These are phyloP conservation scores for Colletotrichum zoysiae DNA, from an alignment of 2,329 filamentous ascomycete genomes.

Conservation along the genomic window DNA sequence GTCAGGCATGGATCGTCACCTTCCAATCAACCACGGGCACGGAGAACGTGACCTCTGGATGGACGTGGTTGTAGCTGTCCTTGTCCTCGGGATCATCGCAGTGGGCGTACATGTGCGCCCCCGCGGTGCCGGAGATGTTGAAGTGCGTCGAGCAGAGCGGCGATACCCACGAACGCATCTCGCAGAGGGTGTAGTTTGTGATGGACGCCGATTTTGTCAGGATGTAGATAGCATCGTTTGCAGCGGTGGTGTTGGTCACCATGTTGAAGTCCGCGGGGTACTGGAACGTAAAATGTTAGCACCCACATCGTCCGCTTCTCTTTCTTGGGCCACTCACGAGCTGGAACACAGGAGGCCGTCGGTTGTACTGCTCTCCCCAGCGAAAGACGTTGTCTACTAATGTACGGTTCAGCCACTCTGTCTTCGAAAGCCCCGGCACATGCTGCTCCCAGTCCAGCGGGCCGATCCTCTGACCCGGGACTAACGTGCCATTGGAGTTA, in stretches of 20 bases:
- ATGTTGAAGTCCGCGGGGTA: conserved; percentile 76
- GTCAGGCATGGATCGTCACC: conserved; percentile 42
- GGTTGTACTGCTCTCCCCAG: conserved; percentile 68
- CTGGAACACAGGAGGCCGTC: conserved; percentile 66
- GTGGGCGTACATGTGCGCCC: conserved; percentile 69
- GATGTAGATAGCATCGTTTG: conserved; percentile 71
- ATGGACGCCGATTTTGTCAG: conserved; percentile 63
- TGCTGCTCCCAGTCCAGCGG: conserved; percentile 53
- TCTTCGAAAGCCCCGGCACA: conserved; percentile 50
- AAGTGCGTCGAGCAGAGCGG: conserved; percentile 76
- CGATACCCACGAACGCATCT: conserved; percentile 73
- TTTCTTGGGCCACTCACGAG: conserved; percentile 52
- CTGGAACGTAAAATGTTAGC: conserved; percentile 45
- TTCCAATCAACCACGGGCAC: conserved; percentile 63
- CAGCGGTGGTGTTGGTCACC: conserved; percentile 66
- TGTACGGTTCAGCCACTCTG: conserved; percentile 66
- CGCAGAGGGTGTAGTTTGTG: conserved; percentile 74
- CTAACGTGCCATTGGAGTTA: conserved; percentile 50
- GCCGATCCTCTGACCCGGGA: conserved; percentile 50
- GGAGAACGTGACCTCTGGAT: conserved; percentile 50
- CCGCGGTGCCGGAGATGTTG: conserved; percentile 66
- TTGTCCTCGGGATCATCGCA: conserved; percentile 70
- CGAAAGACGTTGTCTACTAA: conserved; percentile 77
- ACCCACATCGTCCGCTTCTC: neutral
- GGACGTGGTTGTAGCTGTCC: conserved; percentile 66